phyloP scores from a whole-genome alignment of 768 basidiomycete species.

The Neoboletus brunneissimus region DNA sequence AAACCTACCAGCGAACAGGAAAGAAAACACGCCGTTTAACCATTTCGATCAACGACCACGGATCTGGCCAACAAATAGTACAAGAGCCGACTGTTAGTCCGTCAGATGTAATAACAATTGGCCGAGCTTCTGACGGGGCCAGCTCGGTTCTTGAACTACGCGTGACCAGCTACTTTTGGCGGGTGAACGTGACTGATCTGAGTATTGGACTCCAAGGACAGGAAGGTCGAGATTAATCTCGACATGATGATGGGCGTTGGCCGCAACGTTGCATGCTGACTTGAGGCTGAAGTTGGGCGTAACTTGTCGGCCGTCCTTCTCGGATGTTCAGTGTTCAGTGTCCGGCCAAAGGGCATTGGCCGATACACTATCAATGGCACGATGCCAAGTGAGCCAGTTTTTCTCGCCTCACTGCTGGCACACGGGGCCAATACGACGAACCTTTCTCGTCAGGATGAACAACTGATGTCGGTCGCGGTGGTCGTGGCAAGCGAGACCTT shows the following conservation, averaged over 20 bases:
- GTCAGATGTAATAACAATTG: constrained; percentile 3
- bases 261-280: constrained; percentile 4
- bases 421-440: neutral
- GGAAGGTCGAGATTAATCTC: neutral
- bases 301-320: constrained; percentile 13
- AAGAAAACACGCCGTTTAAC: constrained; percentile 11
- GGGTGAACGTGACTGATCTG: constrained; percentile 7
- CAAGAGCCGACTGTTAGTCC: constrained; percentile 3
- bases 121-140: constrained; percentile 1
- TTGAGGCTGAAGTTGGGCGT: constrained; percentile 10
- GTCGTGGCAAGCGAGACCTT: constrained; percentile 5
- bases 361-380: constrained; percentile 17
- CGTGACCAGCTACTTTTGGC: neutral
- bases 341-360: constrained; percentile 11
- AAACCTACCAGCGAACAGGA: constrained; percentile 14
- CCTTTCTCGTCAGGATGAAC: neutral
- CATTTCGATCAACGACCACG: constrained; percentile 9
- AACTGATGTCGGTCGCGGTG: constrained; percentile 11
- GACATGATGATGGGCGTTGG: constrained; percentile 6
- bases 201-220: neutral
- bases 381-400: constrained; percentile 1
- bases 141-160: constrained; percentile 2
- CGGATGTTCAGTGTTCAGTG: constrained; percentile 2
- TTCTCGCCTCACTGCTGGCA: constrained; percentile 5
- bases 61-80: constrained; percentile 15